These are phyloP conservation scores for Moesziomyces aphidis DNA, from an alignment of 1,284 basidiomycete species.

Conservation along the genomic window DNA sequence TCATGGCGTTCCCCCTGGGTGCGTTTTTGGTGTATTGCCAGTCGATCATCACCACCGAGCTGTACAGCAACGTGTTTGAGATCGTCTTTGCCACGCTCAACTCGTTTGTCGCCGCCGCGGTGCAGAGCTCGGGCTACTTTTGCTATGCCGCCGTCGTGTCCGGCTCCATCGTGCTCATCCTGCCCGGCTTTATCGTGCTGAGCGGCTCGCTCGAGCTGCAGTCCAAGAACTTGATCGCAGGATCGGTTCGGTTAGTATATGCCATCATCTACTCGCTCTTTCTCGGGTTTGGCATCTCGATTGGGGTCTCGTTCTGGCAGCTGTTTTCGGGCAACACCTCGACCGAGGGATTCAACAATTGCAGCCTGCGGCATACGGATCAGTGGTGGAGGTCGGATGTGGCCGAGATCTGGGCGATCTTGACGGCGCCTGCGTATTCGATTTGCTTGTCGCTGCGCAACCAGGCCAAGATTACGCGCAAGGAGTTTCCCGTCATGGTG, in stretches of 20 bases:
- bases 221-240: slow-evolving; percentile 65
- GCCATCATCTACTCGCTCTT: slow-evolving; percentile 77
- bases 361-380: slow-evolving; percentile 22
- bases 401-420: slow-evolving; percentile 70
- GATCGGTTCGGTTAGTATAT: slow-evolving; percentile 83
- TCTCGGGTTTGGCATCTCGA: slow-evolving; percentile 56
- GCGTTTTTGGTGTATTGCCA: slow-evolving; percentile 73
- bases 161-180: slow-evolving; percentile 84
- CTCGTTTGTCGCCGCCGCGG: slow-evolving; percentile 75
- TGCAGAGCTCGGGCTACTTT: slow-evolving; percentile 71
- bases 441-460: slow-evolving; percentile 80
- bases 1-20: slow-evolving; percentile 82
- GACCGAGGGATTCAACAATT: slow-evolving; percentile 26
- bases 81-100: slow-evolving; percentile 85
- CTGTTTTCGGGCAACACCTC: slow-evolving; percentile 44
- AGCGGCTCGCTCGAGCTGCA: slow-evolving; percentile 80
- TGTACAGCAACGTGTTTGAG: slow-evolving; percentile 89
- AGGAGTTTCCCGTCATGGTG: slow-evolving; percentile 78
- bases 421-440: slow-evolving; percentile 83
- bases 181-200: slow-evolving; percentile 75
- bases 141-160: slow-evolving; percentile 89
- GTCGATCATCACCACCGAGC: slow-evolving; percentile 71
- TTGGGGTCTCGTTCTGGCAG: slow-evolving; percentile 62
- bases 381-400: slow-evolving; percentile 70
- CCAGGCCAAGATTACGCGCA: slow-evolving; percentile 76